Percentiles rank a stretch among this genome's conserved stretches.
Evolutionary conservation across 306 rosid species (phyloP).

Genomic region (Vigna unguiculata): DNA sequence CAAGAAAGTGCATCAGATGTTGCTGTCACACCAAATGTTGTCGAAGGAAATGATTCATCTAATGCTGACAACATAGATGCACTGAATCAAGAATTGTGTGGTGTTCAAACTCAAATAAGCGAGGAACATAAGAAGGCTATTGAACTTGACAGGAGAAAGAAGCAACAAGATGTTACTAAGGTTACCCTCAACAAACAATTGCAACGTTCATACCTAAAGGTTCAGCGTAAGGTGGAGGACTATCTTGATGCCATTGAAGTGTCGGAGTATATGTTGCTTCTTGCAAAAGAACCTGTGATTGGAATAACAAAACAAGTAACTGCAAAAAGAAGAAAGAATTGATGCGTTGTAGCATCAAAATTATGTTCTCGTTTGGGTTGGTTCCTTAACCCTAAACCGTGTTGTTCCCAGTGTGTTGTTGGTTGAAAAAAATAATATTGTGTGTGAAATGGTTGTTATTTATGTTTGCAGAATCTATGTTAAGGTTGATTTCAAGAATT

Average conservation of each 20-base stretch:
- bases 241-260: background rate
- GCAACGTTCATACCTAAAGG: background rate
- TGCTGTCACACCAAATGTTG: background rate
- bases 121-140: background rate
- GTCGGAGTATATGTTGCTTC: background rate
- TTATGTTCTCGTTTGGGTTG: background rate
- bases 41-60: background rate
- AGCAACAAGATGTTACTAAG: background rate
- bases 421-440: no score
- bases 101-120: background rate
- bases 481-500: no score
- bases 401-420: background rate
- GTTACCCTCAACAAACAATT: background rate
- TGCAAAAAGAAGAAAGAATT: background rate
- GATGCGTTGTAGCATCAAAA: background rate
- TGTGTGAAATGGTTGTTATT: no score
- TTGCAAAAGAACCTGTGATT: background rate
- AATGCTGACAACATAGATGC: background rate
- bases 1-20: background rate
- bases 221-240: background rate
- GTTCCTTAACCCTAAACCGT: background rate
- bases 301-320: background rate
- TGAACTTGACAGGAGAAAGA: background rate
- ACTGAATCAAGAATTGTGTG: background rate
- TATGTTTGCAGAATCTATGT: no score